Conservation (phyloP, 2,329 filamentous ascomycete species). For the Aureobasidium sp. region DNA sequence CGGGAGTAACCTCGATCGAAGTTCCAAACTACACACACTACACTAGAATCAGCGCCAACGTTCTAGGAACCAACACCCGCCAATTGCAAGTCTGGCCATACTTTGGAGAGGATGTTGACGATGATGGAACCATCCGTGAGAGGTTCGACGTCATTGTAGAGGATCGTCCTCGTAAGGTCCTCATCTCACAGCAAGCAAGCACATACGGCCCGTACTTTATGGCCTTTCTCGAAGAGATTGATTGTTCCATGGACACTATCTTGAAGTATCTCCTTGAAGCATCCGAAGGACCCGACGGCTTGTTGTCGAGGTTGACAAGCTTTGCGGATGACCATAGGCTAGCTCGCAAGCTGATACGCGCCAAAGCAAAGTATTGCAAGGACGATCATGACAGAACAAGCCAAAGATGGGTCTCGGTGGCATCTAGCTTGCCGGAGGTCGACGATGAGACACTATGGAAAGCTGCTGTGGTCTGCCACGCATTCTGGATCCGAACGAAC, state of each 20-base stretch:
- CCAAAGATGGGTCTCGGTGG: slow-evolving; percentile 25
- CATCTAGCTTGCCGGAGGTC: slow-evolving; percentile 24
- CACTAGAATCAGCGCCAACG: slow-evolving; percentile 32
- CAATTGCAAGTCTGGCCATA: slow-evolving; percentile 34
- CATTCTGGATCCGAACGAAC: slow-evolving; percentile 26
- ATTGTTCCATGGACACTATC: slow-evolving; percentile 29
- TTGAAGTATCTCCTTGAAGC: slow-evolving; percentile 32
- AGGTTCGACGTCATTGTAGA: slow-evolving; percentile 24
- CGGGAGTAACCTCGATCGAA: not conserved
- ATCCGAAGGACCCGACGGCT: not conserved
- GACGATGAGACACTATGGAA: slow-evolving; percentile 21
- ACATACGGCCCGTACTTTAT: slow-evolving; percentile 29
- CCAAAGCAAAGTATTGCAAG: slow-evolving; percentile 20
- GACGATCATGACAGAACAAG: slow-evolving; percentile 26
- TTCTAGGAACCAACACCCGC: slow-evolving; percentile 33
- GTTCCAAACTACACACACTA: slow-evolving; percentile 35
- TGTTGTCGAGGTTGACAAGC: not conserved
- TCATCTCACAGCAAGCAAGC: slow-evolving; percentile 28
- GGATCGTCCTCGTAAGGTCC: slow-evolving; percentile 23
- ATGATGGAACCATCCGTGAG: slow-evolving; percentile 22
- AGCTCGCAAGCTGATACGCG: not conserved
- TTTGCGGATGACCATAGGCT: not conserved
- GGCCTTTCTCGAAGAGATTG: slow-evolving; percentile 27
- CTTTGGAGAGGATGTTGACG: slow-evolving; percentile 27
- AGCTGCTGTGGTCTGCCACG: slow-evolving; percentile 29